A percentile compares a stretch with the other conserved stretches of the same genome.
phyloP scores from a whole-genome alignment of 768 basidiomycete genomes.

The Pholiota microspora region DNA sequence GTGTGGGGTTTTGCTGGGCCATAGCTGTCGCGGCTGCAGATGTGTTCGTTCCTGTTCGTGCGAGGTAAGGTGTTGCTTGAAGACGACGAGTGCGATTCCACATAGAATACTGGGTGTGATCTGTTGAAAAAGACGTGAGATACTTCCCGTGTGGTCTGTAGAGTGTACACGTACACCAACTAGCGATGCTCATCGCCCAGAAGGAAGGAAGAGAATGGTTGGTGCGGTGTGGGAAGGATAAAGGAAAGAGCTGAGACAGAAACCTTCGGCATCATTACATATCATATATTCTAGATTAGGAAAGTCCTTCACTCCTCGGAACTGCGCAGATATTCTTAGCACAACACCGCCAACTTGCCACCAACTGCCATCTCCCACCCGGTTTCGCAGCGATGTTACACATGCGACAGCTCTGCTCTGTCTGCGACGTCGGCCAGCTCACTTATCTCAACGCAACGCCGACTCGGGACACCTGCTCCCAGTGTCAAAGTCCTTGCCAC shows the following conservation, averaged over 20 bases:
- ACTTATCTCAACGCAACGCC: background rate
- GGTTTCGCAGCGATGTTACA: background rate
- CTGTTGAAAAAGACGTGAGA: constrained; percentile 11
- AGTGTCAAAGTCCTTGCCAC: too few relatives aligned
- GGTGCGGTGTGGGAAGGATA: constrained; percentile 12
- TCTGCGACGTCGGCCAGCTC: background rate
- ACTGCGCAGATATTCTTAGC: constrained; percentile 9
- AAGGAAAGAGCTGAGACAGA: background rate
- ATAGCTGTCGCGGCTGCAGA: constrained; percentile 48
- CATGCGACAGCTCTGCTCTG: background rate
- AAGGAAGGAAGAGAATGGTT: background rate
- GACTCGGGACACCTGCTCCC: background rate
- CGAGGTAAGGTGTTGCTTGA: constrained; percentile 49
- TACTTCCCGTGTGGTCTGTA: background rate
- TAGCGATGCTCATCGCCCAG: constrained; percentile 29
- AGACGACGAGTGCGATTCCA: constrained; percentile 61
- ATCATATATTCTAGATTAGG: constrained; percentile 16
- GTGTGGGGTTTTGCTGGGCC: constrained; percentile 33
- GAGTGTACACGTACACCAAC: constrained; percentile 34
- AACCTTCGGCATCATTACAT: constrained; percentile 6
- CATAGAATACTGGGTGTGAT: constrained; percentile 50
- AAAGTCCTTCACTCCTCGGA: constrained; percentile 22
- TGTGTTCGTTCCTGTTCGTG: constrained; percentile 46
- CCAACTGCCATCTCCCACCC: background rate
- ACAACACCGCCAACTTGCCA: too few relatives aligned